Percentiles rank a stretch among this genome's conserved stretches.
Evolutionary conservation across 768 basidiomycete genomes (phyloP).

Genomic region (Phanerochaete carnosa): DNA sequence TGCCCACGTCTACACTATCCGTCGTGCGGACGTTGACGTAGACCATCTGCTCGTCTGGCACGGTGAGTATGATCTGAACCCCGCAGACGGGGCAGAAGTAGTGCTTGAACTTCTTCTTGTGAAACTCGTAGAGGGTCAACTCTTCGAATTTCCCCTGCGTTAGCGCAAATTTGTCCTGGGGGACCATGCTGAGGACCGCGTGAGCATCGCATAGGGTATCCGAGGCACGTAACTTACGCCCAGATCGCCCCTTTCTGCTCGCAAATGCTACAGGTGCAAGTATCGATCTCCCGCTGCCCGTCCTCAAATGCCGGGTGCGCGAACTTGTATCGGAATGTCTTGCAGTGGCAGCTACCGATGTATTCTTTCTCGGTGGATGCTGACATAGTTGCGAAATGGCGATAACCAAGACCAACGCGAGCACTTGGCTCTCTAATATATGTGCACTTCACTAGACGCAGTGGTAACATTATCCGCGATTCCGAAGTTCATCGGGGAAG

Average conservation of each 20-base stretch:
- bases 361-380: background rate
- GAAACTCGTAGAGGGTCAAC: conserved; percentile 4
- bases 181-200: background rate
- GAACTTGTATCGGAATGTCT: background rate
- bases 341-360: background rate
- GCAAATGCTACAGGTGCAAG: background rate
- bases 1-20: background rate
- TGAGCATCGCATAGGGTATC: too few species aligned
- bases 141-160: background rate
- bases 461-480: too few species aligned
- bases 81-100: conserved; percentile 5
- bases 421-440: too few species aligned
- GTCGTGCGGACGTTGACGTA: background rate
- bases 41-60: background rate
- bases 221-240: background rate
- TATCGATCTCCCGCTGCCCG: background rate
- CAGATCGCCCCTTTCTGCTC: background rate
- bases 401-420: background rate
- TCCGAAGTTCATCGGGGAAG: too few species aligned
- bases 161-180: background rate
- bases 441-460: too few species aligned
- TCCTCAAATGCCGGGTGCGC: background rate
- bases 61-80: background rate
- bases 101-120: conserved; percentile 1
- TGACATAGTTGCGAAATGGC: background rate